Evolutionary conservation across 257 asterid genomes (phyloP).

Genomic region (Cinchona pubescens): DNA sequence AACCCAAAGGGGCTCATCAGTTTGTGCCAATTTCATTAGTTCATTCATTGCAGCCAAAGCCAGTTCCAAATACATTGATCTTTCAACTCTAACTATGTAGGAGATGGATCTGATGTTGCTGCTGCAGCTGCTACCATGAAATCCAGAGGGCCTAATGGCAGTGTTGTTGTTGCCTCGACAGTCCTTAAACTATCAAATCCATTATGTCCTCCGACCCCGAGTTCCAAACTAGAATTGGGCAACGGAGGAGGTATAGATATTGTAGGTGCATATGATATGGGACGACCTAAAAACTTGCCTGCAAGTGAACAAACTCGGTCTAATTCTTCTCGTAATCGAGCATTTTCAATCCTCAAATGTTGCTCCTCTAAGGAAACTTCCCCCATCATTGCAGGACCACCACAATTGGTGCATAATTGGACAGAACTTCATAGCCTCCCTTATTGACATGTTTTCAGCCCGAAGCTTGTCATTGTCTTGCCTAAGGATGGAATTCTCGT

Average conservation of each 20-base stretch:
- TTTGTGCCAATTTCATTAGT: conserved; percentile 68
- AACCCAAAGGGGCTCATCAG: conserved; percentile 76
- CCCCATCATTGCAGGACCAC: conserved; percentile 57
- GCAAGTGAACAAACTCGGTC: conserved; percentile 60
- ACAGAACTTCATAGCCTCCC: conserved; percentile 54
- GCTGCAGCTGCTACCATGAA: conserved; percentile 29
- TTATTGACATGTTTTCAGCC: conserved; percentile 51
- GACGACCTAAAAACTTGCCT: conserved; percentile 56
- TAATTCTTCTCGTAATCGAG: conserved; percentile 45
- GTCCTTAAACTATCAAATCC: conserved; percentile 40
- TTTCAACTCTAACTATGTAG: too few relatives aligned
- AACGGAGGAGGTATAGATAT: conserved; percentile 36
- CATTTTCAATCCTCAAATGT: conserved; percentile 53
- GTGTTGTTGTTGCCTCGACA: conserved; percentile 25
- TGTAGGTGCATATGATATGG: conserved; percentile 31
- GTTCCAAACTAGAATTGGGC: conserved; percentile 65
- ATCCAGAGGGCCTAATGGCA: conserved; percentile 48
- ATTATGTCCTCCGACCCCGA: conserved; percentile 70
- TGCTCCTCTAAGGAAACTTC: conserved; percentile 53
- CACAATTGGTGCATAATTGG: conserved; percentile 56
- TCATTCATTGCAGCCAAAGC: conserved; percentile 92
- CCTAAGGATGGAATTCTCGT: conserved; percentile 49
- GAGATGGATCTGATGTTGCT: too few relatives aligned
- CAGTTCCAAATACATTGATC: conserved; percentile 79
- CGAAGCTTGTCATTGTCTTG: conserved; percentile 57